Evolutionary conservation across 164 flowering plant genomes (phyloP), one percentile per base, ranked within the genome.

Genomic region (Vitis riparia): DNA sequence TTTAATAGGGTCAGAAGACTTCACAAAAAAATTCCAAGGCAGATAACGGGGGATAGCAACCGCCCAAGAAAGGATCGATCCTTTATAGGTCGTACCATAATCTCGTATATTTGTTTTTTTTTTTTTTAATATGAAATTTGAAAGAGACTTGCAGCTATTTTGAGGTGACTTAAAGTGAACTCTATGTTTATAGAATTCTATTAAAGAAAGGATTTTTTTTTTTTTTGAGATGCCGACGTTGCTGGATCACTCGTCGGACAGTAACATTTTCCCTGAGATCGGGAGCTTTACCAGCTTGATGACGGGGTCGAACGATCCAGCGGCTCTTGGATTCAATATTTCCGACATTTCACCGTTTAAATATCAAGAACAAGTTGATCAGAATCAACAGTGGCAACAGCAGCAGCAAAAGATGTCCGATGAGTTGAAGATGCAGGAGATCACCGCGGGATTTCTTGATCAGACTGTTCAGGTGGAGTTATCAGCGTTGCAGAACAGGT

Each of bases 281-380:
- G 88, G 89, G 14, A 85, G 75, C 72, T 86, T 87, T 66, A 81
- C 88, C 14, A 80, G 77, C 72, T 52, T 88, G 80, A 87, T 87
- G 71, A 77, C 83, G 8, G 73, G 83, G 12, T 50, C 81, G 50
- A 83, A 75, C 59, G 83, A 77, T 19, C 74, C 77, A 64, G 2
- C 75, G 55, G 17, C 68, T 17, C n/a, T 76, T 27, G 83, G 82
- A 27, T 80, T 71, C 50, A 72, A 64, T 16, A 65, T 72, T 10
- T 53, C 81, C 1, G 80, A 75, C 51, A 66, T 75, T 30, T 56
- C 77, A 23, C 67, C 77, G 66, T 69, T 53, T 49, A 62, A 79
- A 9, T 51, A 67, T 59, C 72, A 76, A 47, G 73, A 76, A 11
- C 52, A 59, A 15, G 48, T 10, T 16, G 56, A 50, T 8, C 84